phyloP scores from a whole-genome alignment of 345 rosid species.

The Hevea brasiliensis region DNA sequence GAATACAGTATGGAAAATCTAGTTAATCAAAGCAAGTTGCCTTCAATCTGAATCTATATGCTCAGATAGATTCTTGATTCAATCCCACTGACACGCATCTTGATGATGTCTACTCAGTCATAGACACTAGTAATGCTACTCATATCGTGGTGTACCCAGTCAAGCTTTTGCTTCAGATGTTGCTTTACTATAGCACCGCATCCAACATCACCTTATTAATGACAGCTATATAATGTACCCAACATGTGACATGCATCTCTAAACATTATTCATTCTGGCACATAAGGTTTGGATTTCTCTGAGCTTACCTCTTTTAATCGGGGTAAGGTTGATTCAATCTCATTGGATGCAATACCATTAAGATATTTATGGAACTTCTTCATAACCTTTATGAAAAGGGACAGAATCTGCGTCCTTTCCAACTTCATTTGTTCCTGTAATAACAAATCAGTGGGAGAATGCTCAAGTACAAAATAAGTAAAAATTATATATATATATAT shows the following conservation, averaged over 20 bases:
- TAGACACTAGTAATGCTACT: neutral
- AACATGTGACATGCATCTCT: too few species aligned
- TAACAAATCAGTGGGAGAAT: constrained; percentile 14
- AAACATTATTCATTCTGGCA: neutral
- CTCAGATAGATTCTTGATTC: too few species aligned
- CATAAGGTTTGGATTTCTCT: neutral
- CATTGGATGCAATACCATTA: constrained; percentile 55
- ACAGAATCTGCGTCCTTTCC: constrained; percentile 66
- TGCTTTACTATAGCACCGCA: neutral
- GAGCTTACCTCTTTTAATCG: constrained; percentile 77
- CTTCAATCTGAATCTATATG: neutral
- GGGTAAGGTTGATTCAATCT: constrained; percentile 59
- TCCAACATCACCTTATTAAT: neutral
- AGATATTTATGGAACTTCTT: constrained; percentile 72
- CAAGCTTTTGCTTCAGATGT: neutral
- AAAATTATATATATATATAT: too few species aligned
- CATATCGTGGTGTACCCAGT: neutral
- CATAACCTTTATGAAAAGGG: constrained; percentile 69
- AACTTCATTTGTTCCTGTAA: constrained; percentile 85
- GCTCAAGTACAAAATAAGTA: constrained; percentile 9
- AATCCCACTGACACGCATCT: too few species aligned
- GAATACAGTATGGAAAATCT: neutral
- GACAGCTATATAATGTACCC: neutral
- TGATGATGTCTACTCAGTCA: neutral
- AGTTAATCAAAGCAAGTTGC: too few species aligned